Percentiles rank a stretch among this genome's conserved stretches.
Evolutionary conservation across 257 asterid genomes (phyloP).

Genomic region (Cruciata laevipes): DNA sequence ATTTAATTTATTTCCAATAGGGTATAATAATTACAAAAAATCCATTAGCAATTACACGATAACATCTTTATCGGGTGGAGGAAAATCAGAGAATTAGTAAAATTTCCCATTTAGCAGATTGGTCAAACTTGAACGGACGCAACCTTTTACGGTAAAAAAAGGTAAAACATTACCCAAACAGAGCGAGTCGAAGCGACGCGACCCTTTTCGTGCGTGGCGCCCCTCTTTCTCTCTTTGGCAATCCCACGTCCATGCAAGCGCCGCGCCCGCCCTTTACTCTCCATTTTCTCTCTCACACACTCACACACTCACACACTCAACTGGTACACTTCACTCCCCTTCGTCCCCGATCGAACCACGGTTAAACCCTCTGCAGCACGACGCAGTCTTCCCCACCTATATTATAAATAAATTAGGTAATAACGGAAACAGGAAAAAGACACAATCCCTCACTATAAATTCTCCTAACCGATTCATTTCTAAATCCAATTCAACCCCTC

Average conservation of each 20-base stretch:
- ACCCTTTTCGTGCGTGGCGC: conserved; percentile 21
- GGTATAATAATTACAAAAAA: no score
- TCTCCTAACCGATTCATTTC: not conserved
- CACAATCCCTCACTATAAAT: not conserved
- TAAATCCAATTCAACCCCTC: not conserved
- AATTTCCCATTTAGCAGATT: not conserved
- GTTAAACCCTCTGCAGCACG: not conserved
- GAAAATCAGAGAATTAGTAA: not conserved
- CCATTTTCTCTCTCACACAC: conserved; percentile 13
- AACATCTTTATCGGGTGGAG: not conserved
- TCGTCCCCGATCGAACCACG: not conserved
- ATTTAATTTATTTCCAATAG: no score
- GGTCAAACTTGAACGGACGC: not conserved
- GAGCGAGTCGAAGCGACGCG: conserved; percentile 23
- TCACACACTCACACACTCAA: not conserved
- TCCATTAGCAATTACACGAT: not conserved
- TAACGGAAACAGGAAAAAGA: not conserved
- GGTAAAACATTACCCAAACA: not conserved
- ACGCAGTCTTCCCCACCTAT: not conserved
- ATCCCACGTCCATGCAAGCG: conserved; percentile 68
- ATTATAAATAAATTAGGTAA: no score
- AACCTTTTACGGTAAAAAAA: not conserved
- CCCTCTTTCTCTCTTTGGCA: not conserved
- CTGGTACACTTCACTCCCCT: not conserved
- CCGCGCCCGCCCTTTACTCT: not conserved